Base-by-base conservation (phyloP, 2,329 filamentous ascomycete genomes). In the Acephala macrosclerotiorum region DNA sequence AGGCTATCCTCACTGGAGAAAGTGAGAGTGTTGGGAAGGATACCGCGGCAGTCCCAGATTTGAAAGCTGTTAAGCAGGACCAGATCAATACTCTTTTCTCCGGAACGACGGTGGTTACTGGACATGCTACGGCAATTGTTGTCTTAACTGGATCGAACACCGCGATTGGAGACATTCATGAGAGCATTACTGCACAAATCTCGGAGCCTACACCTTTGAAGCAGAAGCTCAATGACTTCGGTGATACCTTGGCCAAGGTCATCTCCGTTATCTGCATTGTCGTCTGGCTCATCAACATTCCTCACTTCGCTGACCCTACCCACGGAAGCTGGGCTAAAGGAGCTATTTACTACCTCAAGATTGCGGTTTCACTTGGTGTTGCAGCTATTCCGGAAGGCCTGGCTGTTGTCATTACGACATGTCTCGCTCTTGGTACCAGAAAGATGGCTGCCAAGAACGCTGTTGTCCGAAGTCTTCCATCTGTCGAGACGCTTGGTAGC, bases 361-460 rank as follows among this genome's bases (percentile, higher is more conserved):
- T 99, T 77, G 96, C 96, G 49, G 96, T 99, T 49, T 99, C 96
- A 58, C 91, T 99, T 42, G 96, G 96, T 80, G 96, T 99, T 49
- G 96, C 96, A 56, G 96, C 96, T 71, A 99, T 99, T 76, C 96
- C 96, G 0, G 96, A 99, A 82, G 96, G 96, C 79, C 87, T 99
- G 55, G 96, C 96, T 36, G 96, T 98, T 61, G 96, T 99, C 71
- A 99, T 99, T 73, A 99, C 96, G n/a, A 98, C 96, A 35, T 99
- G 96, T 79, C 84, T 99, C 67, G 96, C 96, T 69, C 86, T 99
- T 36, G 96, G 96, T 73, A 99, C 96, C 4, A 90, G 96, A 71
- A 98, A 97, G 82, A 99, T 99, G 96, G 96, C 96, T 22, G 92
- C 94, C 66, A 98, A 97, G 84, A 98, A 98, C 76, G 96, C 96